phyloP scores from a whole-genome alignment of 805 yeast species.

The Zygosaccharomyces bailii region DNA sequence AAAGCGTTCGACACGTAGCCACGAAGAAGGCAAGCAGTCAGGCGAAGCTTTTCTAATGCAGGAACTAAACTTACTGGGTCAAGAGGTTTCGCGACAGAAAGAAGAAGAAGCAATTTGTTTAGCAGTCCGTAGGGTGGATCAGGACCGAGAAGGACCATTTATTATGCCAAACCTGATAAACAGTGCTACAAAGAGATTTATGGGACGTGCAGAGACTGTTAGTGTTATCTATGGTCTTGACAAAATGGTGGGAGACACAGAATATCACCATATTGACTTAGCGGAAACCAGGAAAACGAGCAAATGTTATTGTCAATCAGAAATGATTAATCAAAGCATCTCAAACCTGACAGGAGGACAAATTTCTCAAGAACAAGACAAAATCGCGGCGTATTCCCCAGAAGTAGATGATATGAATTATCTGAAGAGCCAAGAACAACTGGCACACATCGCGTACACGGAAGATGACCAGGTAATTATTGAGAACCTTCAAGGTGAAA shows the following conservation, averaged over 20 bases:
- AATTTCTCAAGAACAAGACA: slow-evolving; percentile 4
- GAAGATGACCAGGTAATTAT: slow-evolving; percentile 70
- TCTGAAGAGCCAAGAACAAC: slow-evolving; percentile 28
- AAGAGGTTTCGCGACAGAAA: slow-evolving; percentile 40
- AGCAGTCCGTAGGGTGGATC: too few relatives aligned
- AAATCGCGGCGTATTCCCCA: slow-evolving; percentile 11
- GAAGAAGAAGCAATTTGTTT: slow-evolving; percentile 39
- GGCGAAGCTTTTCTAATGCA: slow-evolving; percentile 22
- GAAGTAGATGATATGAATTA: slow-evolving; percentile 22
- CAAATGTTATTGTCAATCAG: background rate
- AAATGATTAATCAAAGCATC: slow-evolving; percentile 1
- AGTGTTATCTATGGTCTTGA: slow-evolving; percentile 13
- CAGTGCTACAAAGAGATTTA: slow-evolving; percentile 5
- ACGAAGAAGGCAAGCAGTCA: slow-evolving; percentile 33
- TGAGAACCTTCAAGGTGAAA: slow-evolving; percentile 83
- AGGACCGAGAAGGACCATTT: background rate
- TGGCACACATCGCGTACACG: slow-evolving; percentile 46
- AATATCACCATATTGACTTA: slow-evolving; percentile 6
- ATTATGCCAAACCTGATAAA: slow-evolving; percentile 9
- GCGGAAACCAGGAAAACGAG: background rate
- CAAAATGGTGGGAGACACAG: slow-evolving; percentile 6
- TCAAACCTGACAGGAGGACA: slow-evolving; percentile 7
- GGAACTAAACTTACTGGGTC: slow-evolving; percentile 19
- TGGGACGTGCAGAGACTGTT: slow-evolving; percentile 13
- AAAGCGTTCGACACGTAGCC: slow-evolving; percentile 39